Evolutionary conservation across 2,329 filamentous ascomycete genomes (phyloP), one percentile per base, ranked within the genome.

Genomic region (Daldinia sp.): DNA sequence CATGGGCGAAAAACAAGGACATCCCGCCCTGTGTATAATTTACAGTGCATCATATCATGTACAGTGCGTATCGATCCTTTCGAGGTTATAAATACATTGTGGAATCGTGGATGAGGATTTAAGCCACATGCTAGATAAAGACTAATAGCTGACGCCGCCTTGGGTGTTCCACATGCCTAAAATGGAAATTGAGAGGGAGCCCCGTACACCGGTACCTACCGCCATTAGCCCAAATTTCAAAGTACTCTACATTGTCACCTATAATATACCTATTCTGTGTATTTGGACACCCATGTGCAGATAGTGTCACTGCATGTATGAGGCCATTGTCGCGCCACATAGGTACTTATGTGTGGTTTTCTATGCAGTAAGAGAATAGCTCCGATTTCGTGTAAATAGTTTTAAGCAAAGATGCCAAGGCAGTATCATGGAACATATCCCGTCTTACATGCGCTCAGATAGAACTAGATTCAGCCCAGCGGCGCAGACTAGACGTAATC

Each of bases 131-230:
- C 27, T 15, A 47, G 32, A 13, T 17, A 39, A 13, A 21, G 23
- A 21, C 61, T 57, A 64, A 64, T 64, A 47, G 23, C 9, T 15
- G 43, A 19, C 48, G 11, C 21, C 17, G 10, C n/a, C 15, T 45
- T 11, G 7, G 9, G 39, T 32, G 17, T 29, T 25, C 57, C 52
- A 61, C 52, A 57, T 64, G 45, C 61, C 61, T 57, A 64, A 64
- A 61, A 21, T 4, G 61, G 61, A 45, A 64, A 61, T 50, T 32
- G 15, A 13, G 47, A 56, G 47, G 43, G 37, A 60, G 41, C 56
- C 45, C 17, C 19, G 45, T 48, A 48, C 45, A 10, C 17, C 35
- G 30, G 23, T 35, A 37, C 37, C 29, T 47, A 52, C n/a, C 4
- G 9, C 30, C 37, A n/a, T n/a, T 37, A n/a, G 11, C 13, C 37